phyloP scores from a whole-genome alignment of 305 asterid genomes.

The Fraxinus ornus region DNA sequence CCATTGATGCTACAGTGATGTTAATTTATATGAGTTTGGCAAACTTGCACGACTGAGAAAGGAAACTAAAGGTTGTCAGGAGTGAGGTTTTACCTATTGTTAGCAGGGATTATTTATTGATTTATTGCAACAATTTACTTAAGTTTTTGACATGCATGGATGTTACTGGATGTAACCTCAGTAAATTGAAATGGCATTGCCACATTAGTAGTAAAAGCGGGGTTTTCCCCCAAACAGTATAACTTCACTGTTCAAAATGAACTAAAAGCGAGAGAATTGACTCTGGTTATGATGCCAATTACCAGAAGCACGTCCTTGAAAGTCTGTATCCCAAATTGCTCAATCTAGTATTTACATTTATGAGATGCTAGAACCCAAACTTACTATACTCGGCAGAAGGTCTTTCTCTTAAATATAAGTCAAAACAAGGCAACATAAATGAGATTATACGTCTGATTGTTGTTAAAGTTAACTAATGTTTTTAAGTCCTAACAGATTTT shows the following conservation, averaged over 20 bases:
- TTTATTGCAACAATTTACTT: not conserved
- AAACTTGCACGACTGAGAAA: not conserved
- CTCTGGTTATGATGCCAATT: not conserved
- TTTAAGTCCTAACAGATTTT: not conserved
- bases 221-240: not conserved
- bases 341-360: not conserved
- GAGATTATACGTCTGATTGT: not conserved
- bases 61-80: not conserved
- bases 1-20: not conserved
- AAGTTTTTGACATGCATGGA: not conserved
- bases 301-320: not conserved
- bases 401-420: not conserved
- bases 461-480: not conserved
- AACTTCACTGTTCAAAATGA: not conserved
- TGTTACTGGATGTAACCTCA: not conserved
- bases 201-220: not conserved
- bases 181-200: not conserved
- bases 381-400: not conserved
- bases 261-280: not conserved
- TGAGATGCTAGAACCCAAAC: not conserved
- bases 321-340: not conserved
- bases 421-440: not conserved
- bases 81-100: not conserved
- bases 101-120: not conserved
- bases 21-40: not conserved